A percentile compares a stretch with the other conserved stretches of the same genome.
These are phyloP conservation scores for Penicillium daleae DNA, from an alignment of 495 filamentous ascomycete genomes.

Conservation along the genomic window DNA sequence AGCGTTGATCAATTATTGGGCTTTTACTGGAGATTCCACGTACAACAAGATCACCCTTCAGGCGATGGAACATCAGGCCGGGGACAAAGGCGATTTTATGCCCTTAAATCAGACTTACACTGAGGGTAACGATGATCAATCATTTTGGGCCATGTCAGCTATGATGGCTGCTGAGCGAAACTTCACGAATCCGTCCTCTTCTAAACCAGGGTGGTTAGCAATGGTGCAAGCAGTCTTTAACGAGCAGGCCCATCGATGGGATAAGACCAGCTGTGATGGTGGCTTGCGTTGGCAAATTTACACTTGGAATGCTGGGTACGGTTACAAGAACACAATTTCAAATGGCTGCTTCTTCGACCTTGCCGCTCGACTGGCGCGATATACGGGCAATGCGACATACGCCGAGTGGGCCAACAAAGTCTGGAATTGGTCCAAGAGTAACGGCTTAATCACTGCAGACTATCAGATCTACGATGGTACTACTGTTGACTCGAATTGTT, in stretches of 20 bases:
- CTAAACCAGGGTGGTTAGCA: conserved; percentile 72
- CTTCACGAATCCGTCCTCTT: conserved; percentile 59
- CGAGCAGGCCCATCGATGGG: conserved; percentile 73
- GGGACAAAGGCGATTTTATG: conserved; percentile 71
- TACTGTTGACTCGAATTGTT: conserved; percentile 51
- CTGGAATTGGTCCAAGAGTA: conserved; percentile 69
- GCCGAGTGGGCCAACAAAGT: conserved; percentile 71
- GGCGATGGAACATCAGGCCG: conserved; percentile 71
- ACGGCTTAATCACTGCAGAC: conserved; percentile 63
- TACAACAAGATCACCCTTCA: conserved; percentile 73
- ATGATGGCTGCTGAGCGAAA: conserved; percentile 82
- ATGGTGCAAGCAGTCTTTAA: conserved; percentile 85
- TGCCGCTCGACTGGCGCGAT: conserved; percentile 73
- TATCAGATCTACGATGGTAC: conserved; percentile 70
- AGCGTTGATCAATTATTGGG: conserved; percentile 81
- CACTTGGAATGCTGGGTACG: conserved; percentile 74
- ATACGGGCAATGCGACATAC: conserved; percentile 80
- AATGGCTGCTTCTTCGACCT: conserved; percentile 84
- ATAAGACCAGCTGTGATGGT: conserved; percentile 66
- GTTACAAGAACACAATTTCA: conserved; percentile 81
- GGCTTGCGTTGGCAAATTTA: conserved; percentile 88
- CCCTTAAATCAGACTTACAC: conserved; percentile 79
- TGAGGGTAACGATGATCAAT: conserved; percentile 83
- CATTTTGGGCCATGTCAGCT: conserved; percentile 82
- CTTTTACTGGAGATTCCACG: conserved; percentile 71